Conservation (phyloP, 306 rosid species). For the Parietaria judaica region DNA sequence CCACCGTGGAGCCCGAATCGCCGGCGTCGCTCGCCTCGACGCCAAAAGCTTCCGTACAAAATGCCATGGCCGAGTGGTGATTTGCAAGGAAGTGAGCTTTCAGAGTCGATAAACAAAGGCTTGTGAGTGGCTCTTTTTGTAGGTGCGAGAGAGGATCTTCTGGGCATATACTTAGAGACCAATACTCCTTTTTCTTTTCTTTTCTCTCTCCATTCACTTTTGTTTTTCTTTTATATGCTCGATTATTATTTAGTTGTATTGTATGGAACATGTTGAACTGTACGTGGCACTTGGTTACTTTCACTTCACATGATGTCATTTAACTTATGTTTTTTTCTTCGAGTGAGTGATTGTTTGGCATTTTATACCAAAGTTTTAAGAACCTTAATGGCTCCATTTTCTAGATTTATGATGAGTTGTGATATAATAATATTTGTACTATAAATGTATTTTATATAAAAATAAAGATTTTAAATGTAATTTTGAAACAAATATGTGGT, state of each 20-base stretch:
- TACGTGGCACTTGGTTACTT: neutral
- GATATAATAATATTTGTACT: too few species aligned
- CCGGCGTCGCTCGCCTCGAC: neutral
- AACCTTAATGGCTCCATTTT: too few species aligned
- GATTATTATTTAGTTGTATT: neutral
- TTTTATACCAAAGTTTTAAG: too few species aligned
- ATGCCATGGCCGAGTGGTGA: neutral
- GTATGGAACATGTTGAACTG: neutral
- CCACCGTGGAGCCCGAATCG: neutral
- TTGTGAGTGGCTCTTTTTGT: constrained; percentile 16
- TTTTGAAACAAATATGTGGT: too few species aligned
- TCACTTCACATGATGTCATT: neutral
- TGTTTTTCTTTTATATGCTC: neutral
- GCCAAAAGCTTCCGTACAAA: neutral
- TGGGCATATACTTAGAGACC: constrained; percentile 20
- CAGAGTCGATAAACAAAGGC: constrained; percentile 2
- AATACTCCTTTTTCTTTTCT: neutral
- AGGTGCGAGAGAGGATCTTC: constrained; percentile 27
- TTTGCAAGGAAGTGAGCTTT: neutral
- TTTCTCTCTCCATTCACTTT: neutral
- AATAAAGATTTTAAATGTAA: too few species aligned
- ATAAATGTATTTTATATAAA: too few species aligned
- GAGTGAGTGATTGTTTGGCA: too few species aligned
- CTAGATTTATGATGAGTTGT: too few species aligned
- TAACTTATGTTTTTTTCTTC: neutral